Evolutionary conservation across 306 rosid species (phyloP), one percentile per base, ranked within the genome.

Genomic region (Malus asiatica): DNA sequence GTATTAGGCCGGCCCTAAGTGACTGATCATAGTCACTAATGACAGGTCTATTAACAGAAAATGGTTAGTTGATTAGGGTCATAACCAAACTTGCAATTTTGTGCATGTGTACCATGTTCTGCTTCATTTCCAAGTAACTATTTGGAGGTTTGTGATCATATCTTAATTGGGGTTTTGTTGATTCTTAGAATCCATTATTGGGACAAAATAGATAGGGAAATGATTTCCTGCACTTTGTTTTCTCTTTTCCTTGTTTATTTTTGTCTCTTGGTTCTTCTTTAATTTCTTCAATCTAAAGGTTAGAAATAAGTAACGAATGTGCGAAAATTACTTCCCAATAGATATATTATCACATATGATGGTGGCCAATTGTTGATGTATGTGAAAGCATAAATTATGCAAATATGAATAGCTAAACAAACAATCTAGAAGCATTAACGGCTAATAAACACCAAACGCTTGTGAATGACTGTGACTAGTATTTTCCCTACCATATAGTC

Each of bases 181-280:
- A 22, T 59, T 10, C 8, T 22, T 59, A 3, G 16, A 22, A 4
- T 23, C 27, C 20, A 52, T 59, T 59, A 10, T 23, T 59, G n/a
- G 20, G 3, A 16, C 6, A 57, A 57, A 57, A 51, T 5, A 15
- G 55, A 2, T 51, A 5, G 8, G 2, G 3, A 51, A 51, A 51
- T 51, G 3, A 5, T 51, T 51, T 18, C 2, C 1, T 0, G 3
- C 55, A 51, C 55, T 0, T 48, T 8, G 4, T 48, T 48, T 48
- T 48, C 55, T 48, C 53, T 0, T 14, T 12, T 1, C 19, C 8
- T 51, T 51, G 55, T 51, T 15, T 51, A 51, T 0, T 4, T 51
- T 0, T 5, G 0, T 15, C 8, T 5, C 13, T 51, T 16, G 2
- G 0, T 51, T 51, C 42, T 2, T 48, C 1, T 48, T 48, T 16